phyloP scores from a whole-genome alignment of 257 asterid species.

The Solanum lignicaule region DNA sequence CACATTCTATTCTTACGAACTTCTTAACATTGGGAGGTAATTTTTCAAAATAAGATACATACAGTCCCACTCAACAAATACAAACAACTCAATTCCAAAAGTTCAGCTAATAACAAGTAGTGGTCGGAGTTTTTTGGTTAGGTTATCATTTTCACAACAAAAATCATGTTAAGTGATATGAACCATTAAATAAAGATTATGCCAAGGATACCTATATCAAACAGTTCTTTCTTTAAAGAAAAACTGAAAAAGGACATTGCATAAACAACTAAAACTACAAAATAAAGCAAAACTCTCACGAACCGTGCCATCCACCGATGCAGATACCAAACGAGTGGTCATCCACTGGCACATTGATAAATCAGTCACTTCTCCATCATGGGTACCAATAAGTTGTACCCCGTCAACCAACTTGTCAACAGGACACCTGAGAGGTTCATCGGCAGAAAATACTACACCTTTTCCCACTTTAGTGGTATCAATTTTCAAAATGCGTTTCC shows the following conservation, averaged over 20 bases:
- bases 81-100: neutral
- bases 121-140: neutral
- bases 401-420: slow-evolving; percentile 77
- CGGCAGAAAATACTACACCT: slow-evolving; percentile 72
- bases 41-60: neutral
- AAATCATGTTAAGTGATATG: neutral
- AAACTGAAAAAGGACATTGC: neutral
- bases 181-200: neutral
- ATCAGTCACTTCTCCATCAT: slow-evolving; percentile 95
- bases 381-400: slow-evolving; percentile 85
- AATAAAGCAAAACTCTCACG: slow-evolving; percentile 11
- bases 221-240: neutral
- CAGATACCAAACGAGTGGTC: slow-evolving; percentile 94
- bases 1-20: neutral
- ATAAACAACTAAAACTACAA: neutral
- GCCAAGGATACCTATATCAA: neutral
- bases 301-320: slow-evolving; percentile 97
- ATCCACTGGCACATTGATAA: slow-evolving; percentile 99
- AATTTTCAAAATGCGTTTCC: slow-evolving; percentile 60
- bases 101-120: neutral
- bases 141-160: neutral
- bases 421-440: slow-evolving; percentile 79
- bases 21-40: neutral
- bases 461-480: slow-evolving; percentile 88
- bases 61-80: neutral